These are phyloP conservation scores for Calonectria naviculata DNA, from an alignment of 2,329 filamentous ascomycete genomes.

Conservation along the genomic window DNA sequence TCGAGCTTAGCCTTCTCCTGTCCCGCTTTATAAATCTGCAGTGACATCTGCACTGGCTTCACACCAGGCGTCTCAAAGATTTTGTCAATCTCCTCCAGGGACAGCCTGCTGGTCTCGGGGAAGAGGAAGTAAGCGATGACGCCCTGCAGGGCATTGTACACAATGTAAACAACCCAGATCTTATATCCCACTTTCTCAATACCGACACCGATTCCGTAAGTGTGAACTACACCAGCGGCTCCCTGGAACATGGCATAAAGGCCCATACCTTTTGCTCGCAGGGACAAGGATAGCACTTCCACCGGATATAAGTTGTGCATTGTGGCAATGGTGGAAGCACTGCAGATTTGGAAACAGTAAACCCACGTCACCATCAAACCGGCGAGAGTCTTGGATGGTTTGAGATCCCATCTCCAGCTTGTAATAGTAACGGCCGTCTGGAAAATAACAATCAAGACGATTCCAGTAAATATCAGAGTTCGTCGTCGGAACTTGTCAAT, in stretches of 20 bases:
- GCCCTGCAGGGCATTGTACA: conserved; percentile 31
- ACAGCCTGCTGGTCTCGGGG: conserved; percentile 35
- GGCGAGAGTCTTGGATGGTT: background rate
- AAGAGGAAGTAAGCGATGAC: conserved; percentile 34
- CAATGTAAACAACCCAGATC: conserved; percentile 37
- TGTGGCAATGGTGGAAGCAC: conserved; percentile 36
- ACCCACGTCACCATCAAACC: conserved; percentile 34
- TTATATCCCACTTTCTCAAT: conserved; percentile 34
- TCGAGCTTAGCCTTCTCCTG: conserved; percentile 8
- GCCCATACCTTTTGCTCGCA: conserved; percentile 37
- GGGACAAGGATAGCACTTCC: conserved; percentile 32
- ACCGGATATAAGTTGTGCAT: conserved; percentile 39
- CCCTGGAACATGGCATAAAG: conserved; percentile 38
- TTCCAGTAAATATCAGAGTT: conserved; percentile 32
- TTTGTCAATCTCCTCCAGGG: conserved; percentile 36
- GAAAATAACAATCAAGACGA: conserved; percentile 29
- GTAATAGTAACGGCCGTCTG: conserved; percentile 37
- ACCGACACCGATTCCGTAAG: conserved; percentile 35
- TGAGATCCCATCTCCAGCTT: conserved; percentile 24
- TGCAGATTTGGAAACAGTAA: conserved; percentile 36
- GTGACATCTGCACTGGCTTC: conserved; percentile 8
- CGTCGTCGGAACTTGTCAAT: conserved; percentile 33
- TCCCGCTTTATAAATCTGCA: conserved; percentile 20
- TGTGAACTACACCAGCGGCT: conserved; percentile 34
- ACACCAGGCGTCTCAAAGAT: conserved; percentile 34